Evolutionary conservation across 2,329 filamentous ascomycete species (phyloP), one percentile per base, ranked within the genome.

Genomic region (Phaeomoniella chlamydospora): DNA sequence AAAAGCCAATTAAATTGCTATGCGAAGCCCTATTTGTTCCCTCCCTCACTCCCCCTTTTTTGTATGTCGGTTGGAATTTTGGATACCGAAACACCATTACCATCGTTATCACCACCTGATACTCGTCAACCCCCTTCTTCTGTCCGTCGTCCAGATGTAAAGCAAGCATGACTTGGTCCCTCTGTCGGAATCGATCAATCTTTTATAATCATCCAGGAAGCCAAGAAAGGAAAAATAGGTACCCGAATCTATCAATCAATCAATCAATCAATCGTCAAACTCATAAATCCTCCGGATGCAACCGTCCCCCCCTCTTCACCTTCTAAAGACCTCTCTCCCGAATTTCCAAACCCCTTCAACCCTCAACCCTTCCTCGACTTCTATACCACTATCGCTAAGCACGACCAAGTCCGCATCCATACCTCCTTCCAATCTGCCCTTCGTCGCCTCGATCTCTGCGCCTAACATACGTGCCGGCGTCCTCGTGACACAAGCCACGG

Each of bases 341-440:
- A 84, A 84, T 58, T 86, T 86, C 80, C 80, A 86, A 14, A 85
- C 80, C 56, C 83, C 72, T 40, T 83, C 77, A n/a, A 86, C 64
- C 9, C 69, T 61, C 29, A 88, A 58, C 41, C 65, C 67, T 30
- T 58, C 56, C 5, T 44, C 57, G 33, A 51, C 57, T 15, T 59
- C 53, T 11, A 64, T 58, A 39, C 22, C 22, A 6, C 22, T 6
- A n/a, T 80, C 68, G 3, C 72, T 72, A 22, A 88, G 56, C 13
- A 88, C 68, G 22, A 85, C 70, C 34, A 88, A 52, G 54, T 80
- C 77, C 4, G 75, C 77, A 53, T 81, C 76, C 13, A 74, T 74
- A 4, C 71, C 74, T n/a, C 67, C 59, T 3, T 68, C 63, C 36
- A 81, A 57, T 11, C 62, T 66, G 0, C 84, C 84, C 57, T 90